phyloP scores from a whole-genome alignment of 352 stramenopile species.

The Globisporangium sylvaticum region DNA sequence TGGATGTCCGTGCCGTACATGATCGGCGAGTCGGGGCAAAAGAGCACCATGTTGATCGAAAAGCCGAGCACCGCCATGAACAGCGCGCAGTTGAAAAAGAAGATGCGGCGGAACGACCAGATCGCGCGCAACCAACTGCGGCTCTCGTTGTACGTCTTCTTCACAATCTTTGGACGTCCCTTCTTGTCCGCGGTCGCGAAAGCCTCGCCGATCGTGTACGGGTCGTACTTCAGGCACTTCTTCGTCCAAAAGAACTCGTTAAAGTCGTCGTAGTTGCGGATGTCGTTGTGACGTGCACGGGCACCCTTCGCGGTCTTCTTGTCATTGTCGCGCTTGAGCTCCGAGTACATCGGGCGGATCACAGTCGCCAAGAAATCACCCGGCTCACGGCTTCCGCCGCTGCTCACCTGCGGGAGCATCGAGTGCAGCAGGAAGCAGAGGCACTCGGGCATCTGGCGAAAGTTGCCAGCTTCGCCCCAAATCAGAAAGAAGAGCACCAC shows the following conservation, averaged over 20 bases:
- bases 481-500: conserved; percentile 82
- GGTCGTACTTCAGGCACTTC: conserved; percentile 80
- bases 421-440: conserved; percentile 81
- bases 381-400: conserved; percentile 44
- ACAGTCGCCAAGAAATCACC: conserved; percentile 64
- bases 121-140: conserved; percentile 72
- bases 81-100: conserved; percentile 75
- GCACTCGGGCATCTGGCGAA: conserved; percentile 74
- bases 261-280: conserved; percentile 87
- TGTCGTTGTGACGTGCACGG: conserved; percentile 63
- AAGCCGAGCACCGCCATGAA: conserved; percentile 64
- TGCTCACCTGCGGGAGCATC: conserved; percentile 60
- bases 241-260: conserved; percentile 89
- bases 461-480: conserved; percentile 84
- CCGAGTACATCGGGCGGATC: conserved; percentile 80
- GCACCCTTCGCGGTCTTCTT: conserved; percentile 83
- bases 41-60: conserved; percentile 72
- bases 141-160: conserved; percentile 82
- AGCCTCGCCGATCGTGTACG: conserved; percentile 55
- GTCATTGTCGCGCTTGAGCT: conserved; percentile 85
- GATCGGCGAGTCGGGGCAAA: conserved; percentile 64
- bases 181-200: conserved; percentile 81
- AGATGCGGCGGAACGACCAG: conserved; percentile 79
- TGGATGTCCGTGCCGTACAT: conserved; percentile 56
- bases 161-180: conserved; percentile 68